Evolutionary conservation across 352 stramenopile species (phyloP), one percentile per base, ranked within the genome.

Genomic region (Pythium sukuiense): DNA sequence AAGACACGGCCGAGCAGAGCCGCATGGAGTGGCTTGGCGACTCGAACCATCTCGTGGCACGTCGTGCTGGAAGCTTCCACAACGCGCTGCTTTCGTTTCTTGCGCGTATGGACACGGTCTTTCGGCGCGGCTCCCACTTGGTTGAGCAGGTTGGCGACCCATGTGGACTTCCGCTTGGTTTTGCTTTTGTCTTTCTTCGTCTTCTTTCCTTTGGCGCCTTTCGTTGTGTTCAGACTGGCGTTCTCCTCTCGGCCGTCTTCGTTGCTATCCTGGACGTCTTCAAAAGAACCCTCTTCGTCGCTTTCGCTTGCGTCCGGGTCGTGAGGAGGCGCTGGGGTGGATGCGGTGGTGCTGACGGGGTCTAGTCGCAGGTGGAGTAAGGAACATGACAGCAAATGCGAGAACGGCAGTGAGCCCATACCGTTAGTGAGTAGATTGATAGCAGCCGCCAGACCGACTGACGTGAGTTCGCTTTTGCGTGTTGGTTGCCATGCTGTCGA

Each of bases 61-160:
- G 6, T 16, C 27, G 4, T 14, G 33, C 49, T 45, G 3, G 35
- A 20, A 32, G 8, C 16, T 35, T 48, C 24, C 26, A 37, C 45
- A 2, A 35, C 26, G 8, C 67, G 16, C 6, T 37, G 56, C 35
- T 66, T 74, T 24, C 73, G 73, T 32, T 77, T 79, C 59, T 76
- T 82, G 12, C 46, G 46, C 14, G 37, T 46, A 26, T 79, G 58
- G 0, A 84, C 69, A 27, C 70, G 69, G 46, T 85, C 76, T 6
- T 72, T 71, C 27, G 70, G 64, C 35, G 59, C n/a, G 12, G 73
- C 67, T 29, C 73, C 69, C 14, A 62, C 69, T 30, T 76, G 70
- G 29, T 85, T 71, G 0, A 87, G 68, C 30, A 85, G 56, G 62
- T 85, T 82, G 8, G 74, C 65, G 35, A 85, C 76, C 76, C 76